Conservation (phyloP, 2,329 filamentous ascomycete genomes). For the Fusarium burgessii region DNA sequence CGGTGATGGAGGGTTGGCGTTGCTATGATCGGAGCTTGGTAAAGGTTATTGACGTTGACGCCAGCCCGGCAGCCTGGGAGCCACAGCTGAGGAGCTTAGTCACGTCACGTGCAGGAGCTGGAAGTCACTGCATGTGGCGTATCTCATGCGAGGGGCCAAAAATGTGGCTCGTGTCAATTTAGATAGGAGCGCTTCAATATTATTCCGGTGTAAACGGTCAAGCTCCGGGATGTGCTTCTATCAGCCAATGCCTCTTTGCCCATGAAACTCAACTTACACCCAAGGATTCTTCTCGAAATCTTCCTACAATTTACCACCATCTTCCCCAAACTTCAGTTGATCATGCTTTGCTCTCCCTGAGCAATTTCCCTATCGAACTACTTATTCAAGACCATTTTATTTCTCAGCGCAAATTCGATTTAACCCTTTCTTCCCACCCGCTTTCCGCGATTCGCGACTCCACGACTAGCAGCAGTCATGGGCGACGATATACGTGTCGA, state of each 20-base stretch:
- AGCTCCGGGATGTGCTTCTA: slow-evolving; percentile 38
- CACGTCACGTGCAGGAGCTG: slow-evolving; percentile 42
- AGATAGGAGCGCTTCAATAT: slow-evolving; percentile 45
- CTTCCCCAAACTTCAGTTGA: slow-evolving; percentile 20
- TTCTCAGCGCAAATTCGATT: neutral
- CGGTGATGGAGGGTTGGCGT: slow-evolving; percentile 32
- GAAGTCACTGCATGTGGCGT: slow-evolving; percentile 19
- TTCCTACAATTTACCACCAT: slow-evolving; percentile 6
- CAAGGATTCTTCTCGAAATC: slow-evolving; percentile 35
- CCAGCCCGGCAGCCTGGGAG: slow-evolving; percentile 51
- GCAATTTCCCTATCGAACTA: slow-evolving; percentile 13
- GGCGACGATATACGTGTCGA: slow-evolving; percentile 55
- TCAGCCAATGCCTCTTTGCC: slow-evolving; percentile 33
- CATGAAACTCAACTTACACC: slow-evolving; percentile 37
- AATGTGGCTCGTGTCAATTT: slow-evolving; percentile 20
- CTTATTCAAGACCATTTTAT: neutral
- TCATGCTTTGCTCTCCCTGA: slow-evolving; percentile 44
- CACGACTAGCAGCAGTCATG: slow-evolving; percentile 47
- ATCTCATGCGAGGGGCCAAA: slow-evolving; percentile 11
- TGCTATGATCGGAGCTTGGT: slow-evolving; percentile 43
- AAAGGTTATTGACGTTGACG: slow-evolving; percentile 50
- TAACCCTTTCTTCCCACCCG: slow-evolving; percentile 14
- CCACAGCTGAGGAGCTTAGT: slow-evolving; percentile 47
- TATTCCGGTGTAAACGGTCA: slow-evolving; percentile 46
- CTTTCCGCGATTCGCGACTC: slow-evolving; percentile 31